Conservation (phyloP, 768 basidiomycete species). For the Pulveroboletus sp. region DNA sequence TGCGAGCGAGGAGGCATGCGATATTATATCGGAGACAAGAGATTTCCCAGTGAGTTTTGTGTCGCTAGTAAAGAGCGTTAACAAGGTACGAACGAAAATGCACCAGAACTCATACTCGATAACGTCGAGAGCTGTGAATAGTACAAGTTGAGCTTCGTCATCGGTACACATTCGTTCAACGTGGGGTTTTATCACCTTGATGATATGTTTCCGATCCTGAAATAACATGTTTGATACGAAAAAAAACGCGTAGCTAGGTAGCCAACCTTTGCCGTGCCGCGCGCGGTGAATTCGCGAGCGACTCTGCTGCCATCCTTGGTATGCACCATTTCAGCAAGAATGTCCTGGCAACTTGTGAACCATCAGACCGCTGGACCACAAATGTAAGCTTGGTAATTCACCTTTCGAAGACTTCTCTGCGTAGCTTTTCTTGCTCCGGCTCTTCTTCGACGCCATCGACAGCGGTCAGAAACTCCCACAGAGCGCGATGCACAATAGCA, state of each 20-base stretch:
- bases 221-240: background rate
- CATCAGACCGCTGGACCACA: background rate
- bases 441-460: conserved; percentile 57
- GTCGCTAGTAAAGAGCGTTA: conserved; percentile 51
- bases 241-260: background rate
- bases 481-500: conserved; percentile 80
- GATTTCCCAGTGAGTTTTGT: conserved; percentile 87
- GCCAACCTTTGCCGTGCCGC: conserved; percentile 76
- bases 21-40: conserved; percentile 66
- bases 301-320: conserved; percentile 88
- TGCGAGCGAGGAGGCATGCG: conserved; percentile 56
- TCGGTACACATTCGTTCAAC: conserved; percentile 85
- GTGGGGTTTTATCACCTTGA: conserved; percentile 88
- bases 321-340: conserved; percentile 90
- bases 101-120: conserved; percentile 62
- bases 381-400: conserved; percentile 25
- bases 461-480: conserved; percentile 81
- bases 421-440: conserved; percentile 67
- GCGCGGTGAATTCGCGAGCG: conserved; percentile 81
- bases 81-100: background rate
- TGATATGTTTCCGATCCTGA: conserved; percentile 87
- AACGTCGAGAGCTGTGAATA: conserved; percentile 88
- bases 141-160: conserved; percentile 85
- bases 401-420: conserved; percentile 81
- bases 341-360: conserved; percentile 66